A percentile compares a stretch with the other conserved stretches of the same genome.
Evolutionary conservation across 2,329 filamentous ascomycete species (phyloP).

Genomic region (Aspergillaceae sp.): DNA sequence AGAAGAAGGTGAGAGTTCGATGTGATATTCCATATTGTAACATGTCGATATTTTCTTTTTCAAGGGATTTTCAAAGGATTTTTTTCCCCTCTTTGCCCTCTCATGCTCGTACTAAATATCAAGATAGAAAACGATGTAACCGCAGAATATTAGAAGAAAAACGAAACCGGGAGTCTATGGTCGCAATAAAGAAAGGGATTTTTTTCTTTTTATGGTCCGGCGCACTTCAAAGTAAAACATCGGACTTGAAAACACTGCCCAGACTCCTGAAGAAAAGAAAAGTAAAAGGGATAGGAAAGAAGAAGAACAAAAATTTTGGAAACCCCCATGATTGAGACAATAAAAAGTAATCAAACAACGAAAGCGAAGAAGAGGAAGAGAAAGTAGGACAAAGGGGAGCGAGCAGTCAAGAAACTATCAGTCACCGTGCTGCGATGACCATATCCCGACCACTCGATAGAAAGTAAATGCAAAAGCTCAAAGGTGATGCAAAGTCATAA

Average conservation of each 20-base stretch:
- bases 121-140: conserved; percentile 3
- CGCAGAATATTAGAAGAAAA: conserved; percentile 6
- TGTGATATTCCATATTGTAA: too few relatives aligned
- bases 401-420: conserved; percentile 8
- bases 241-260: conserved; percentile 21
- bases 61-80: conserved; percentile 5
- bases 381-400: not conserved
- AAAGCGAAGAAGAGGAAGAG: conserved; percentile 4
- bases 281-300: too few relatives aligned
- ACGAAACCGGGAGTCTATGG: conserved; percentile 25
- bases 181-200: conserved; percentile 16
- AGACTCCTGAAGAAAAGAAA: conserved; percentile 18
- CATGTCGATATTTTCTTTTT: conserved; percentile 9
- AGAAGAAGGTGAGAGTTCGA: not conserved
- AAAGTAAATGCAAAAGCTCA: conserved; percentile 12
- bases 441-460: conserved; percentile 15
- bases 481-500: conserved; percentile 1
- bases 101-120: conserved; percentile 24
- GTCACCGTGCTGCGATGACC: conserved; percentile 14
- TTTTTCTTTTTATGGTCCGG: conserved; percentile 18
- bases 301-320: conserved; percentile 18
- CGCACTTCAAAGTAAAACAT: conserved; percentile 21
- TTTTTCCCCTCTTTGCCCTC: conserved; percentile 15
- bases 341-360: conserved; percentile 1
- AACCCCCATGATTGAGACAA: conserved; percentile 21